phyloP scores from a whole-genome alignment of 2,329 filamentous ascomycete species.

The Fusarium nurragi region DNA sequence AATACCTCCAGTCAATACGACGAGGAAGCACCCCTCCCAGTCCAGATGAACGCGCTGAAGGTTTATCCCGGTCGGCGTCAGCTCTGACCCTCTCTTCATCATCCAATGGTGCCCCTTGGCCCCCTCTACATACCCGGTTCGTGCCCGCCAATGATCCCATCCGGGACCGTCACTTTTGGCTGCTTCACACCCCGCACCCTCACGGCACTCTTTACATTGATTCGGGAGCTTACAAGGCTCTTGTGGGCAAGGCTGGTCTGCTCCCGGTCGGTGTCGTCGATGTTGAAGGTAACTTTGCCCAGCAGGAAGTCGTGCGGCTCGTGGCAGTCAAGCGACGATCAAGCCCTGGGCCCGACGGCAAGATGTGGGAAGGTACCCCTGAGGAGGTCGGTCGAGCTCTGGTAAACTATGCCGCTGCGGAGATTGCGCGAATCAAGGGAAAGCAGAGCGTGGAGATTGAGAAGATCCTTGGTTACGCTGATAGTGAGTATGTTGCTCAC shows the following conservation, averaged over 20 bases:
- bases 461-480: conserved; percentile 84
- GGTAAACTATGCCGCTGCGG: conserved; percentile 89
- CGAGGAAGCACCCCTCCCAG: conserved; percentile 30
- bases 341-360: conserved; percentile 53
- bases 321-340: conserved; percentile 76
- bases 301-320: conserved; percentile 90
- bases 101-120: conserved; percentile 48
- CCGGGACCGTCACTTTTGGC: conserved; percentile 95
- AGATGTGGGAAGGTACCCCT: conserved; percentile 61
- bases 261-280: conserved; percentile 91
- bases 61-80: conserved; percentile 53
- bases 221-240: conserved; percentile 82
- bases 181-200: conserved; percentile 88
- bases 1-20: conserved; percentile 58
- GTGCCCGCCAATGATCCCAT: conserved; percentile 85
- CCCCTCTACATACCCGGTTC: conserved; percentile 91
- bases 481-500: conserved; percentile 92
- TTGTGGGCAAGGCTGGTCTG: conserved; percentile 84
- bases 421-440: conserved; percentile 87
- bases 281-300: conserved; percentile 86
- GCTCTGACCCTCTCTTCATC: conserved; percentile 52
- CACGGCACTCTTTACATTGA: conserved; percentile 95
- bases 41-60: conserved; percentile 46
- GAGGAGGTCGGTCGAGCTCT: conserved; percentile 86
- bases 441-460: conserved; percentile 84